Evolutionary conservation across 1,139 yeast genomes (phyloP), one percentile per base, ranked within the genome.

Genomic region (Kurtzmaniella quercitrusa): DNA sequence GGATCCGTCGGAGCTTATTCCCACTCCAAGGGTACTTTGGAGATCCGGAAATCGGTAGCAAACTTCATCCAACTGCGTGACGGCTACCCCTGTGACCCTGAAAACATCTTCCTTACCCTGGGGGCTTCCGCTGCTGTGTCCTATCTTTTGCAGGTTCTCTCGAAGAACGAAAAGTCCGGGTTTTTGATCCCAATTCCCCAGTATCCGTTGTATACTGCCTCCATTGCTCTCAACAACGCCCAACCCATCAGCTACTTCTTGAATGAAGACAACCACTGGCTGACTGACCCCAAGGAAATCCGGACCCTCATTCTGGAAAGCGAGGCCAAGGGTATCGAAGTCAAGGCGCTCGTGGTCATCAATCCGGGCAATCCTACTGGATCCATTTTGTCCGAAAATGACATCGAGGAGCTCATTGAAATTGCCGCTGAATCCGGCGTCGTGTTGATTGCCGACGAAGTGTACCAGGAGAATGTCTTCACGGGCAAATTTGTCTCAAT

Each of bases 311-410:
- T 88, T 42, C 56, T 62, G 19, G 74, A 78, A 25, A 73, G 88
- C 39, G 58, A 69, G 7, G 63, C 63, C 3, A 68, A 79, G 39
- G 87, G 86, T 7, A 65, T 87, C 21, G 74, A 71, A 24, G 82
- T 94, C 50, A 81, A 88, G 57, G 85, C 94, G 44, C 70, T 93
- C 50, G 98, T 93, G 5, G 89, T 93, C 21, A 93, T 93, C 58
- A 94, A 93, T 68, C 98, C 98, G 3, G 98, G 98, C 46, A 94
- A 93, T 66, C 99, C 98, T 48, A 93, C 98, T 0, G 98, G 98
- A 34, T 79, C 96, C 3, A 81, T 90, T 42, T 73, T 93, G 46
- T 63, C 77, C 3, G 74, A 73, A 43, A 76, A 77, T 9, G 82
- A 84, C 52, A 89, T 93, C 55, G 78, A 72, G 38, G 84, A 81